A percentile compares a stretch with the other conserved stretches of the same genome.
Conservation (phyloP, 2,329 filamentous ascomycete genomes). For the Triangularia setosa region DNA sequence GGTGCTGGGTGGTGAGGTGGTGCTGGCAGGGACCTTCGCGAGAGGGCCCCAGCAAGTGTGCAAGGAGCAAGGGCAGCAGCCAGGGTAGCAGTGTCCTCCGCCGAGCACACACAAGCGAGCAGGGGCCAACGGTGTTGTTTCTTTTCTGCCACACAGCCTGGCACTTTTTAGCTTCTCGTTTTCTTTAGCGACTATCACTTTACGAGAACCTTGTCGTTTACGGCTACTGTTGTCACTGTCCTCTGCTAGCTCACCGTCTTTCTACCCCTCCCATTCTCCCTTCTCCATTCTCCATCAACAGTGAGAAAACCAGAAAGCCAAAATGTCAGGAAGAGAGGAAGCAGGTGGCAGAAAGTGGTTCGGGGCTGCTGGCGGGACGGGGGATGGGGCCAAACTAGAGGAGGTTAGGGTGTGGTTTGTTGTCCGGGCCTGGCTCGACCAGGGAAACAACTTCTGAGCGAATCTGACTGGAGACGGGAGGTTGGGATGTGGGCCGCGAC, state of each 20-base stretch:
- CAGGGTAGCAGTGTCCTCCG: slow-evolving; percentile 1
- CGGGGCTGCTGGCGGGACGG: not conserved
- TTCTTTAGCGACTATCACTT: not conserved
- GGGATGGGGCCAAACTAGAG: not conserved
- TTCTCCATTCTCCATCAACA: not conserved
- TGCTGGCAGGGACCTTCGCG: slow-evolving; percentile 6
- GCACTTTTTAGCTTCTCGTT: not conserved
- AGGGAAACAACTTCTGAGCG: slow-evolving; percentile 20
- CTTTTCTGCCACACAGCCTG: not conserved
- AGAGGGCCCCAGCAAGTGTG: slow-evolving; percentile 2
- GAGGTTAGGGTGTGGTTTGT: slow-evolving; percentile 18
- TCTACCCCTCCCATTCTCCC: not conserved
- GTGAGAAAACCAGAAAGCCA: not conserved
- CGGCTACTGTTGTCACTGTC: not conserved
- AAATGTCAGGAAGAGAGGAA: not conserved
- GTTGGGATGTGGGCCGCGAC: slow-evolving; percentile 19
- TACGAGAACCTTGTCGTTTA: not conserved
- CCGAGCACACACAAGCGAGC: slow-evolving; percentile 4
- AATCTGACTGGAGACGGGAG: slow-evolving; percentile 17
- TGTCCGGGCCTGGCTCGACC: slow-evolving; percentile 22
- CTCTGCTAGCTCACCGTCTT: not conserved
- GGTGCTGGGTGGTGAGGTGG: not conserved
- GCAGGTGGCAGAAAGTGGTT: not conserved
- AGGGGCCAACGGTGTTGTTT: slow-evolving; percentile 6
- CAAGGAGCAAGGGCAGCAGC: not conserved